Evolutionary conservation across 768 basidiomycete species (phyloP).

Genomic region (Naganishia randhawae): DNA sequence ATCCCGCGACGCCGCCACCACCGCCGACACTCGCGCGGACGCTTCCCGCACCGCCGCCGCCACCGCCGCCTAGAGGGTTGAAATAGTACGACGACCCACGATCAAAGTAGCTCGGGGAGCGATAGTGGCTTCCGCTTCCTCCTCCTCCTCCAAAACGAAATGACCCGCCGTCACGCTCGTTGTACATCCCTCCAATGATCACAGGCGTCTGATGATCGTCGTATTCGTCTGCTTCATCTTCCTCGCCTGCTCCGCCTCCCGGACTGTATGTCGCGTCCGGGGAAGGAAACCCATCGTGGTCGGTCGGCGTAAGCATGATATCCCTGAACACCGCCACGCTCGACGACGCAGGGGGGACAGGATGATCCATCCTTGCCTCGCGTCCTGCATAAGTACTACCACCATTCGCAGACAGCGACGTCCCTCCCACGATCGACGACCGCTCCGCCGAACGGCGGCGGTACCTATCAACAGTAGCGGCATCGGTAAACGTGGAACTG

Average conservation of each 20-base stretch:
- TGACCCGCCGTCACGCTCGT: background rate
- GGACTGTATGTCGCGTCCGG: background rate
- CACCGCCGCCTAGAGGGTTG: background rate
- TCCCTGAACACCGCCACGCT: background rate
- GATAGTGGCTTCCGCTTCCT: too few relatives aligned
- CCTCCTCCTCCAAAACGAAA: background rate
- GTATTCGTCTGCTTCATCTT: background rate
- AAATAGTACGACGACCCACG: constrained; percentile 2
- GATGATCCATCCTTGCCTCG: too few relatives aligned
- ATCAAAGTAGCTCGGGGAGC: constrained; percentile 11
- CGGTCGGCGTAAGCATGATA: background rate
- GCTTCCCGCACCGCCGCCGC: background rate
- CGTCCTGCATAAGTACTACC: too few relatives aligned
- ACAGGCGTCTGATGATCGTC: background rate
- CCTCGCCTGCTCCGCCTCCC: background rate
- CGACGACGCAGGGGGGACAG: background rate
- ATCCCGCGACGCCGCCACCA: background rate
- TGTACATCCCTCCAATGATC: background rate
- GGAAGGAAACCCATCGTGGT: background rate
- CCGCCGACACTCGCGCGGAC: background rate
- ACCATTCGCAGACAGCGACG: too few relatives aligned
- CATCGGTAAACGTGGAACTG: constrained; percentile 74
- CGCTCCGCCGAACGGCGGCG: background rate
- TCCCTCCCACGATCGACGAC: too few relatives aligned
- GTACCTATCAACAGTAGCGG: background rate